Evolutionary conservation across 768 basidiomycete species (phyloP).

Genomic region (Leccinum truebloodii): DNA sequence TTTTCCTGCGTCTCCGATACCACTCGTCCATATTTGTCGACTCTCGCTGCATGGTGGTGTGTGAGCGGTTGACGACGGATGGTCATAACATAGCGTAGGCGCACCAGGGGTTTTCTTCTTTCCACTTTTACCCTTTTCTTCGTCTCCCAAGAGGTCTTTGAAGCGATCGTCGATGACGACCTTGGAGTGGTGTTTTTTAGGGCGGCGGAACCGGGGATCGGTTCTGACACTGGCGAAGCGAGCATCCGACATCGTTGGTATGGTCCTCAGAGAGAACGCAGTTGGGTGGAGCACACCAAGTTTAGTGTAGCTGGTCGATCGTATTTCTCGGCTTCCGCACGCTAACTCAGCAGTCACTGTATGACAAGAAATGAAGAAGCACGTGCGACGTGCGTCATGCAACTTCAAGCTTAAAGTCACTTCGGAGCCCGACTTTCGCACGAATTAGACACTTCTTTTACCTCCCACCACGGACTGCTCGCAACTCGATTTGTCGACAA

Average conservation of each 20-base stretch:
- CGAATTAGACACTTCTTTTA: too few relatives aligned
- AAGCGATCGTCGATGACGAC: constrained; percentile 92
- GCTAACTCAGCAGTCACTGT: not conserved
- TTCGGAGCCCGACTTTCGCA: too few relatives aligned
- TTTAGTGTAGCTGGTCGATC: not conserved
- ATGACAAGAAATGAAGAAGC: not conserved
- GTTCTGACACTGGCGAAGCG: constrained; percentile 85
- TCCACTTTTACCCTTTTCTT: constrained; percentile 39
- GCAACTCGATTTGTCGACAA: too few relatives aligned
- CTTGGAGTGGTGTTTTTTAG: constrained; percentile 77
- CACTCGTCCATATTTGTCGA: constrained; percentile 89
- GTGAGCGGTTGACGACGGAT: not conserved
- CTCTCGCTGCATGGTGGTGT: constrained; percentile 43
- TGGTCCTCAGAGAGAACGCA: not conserved
- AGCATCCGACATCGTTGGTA: constrained; percentile 61
- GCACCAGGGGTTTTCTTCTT: constrained; percentile 17
- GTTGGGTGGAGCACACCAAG: not conserved
- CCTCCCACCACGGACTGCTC: too few relatives aligned
- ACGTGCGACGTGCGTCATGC: not conserved
- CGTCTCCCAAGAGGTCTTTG: constrained; percentile 67
- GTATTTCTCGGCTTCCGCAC: not conserved
- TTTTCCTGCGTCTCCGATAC: constrained; percentile 67
- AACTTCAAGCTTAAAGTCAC: too few relatives aligned
- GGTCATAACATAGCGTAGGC: constrained; percentile 2
- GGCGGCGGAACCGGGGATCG: constrained; percentile 90